These are phyloP conservation scores for Backusella luteola DNA, from an alignment of 192 early-diverging fungal species.

Conservation along the genomic window DNA sequence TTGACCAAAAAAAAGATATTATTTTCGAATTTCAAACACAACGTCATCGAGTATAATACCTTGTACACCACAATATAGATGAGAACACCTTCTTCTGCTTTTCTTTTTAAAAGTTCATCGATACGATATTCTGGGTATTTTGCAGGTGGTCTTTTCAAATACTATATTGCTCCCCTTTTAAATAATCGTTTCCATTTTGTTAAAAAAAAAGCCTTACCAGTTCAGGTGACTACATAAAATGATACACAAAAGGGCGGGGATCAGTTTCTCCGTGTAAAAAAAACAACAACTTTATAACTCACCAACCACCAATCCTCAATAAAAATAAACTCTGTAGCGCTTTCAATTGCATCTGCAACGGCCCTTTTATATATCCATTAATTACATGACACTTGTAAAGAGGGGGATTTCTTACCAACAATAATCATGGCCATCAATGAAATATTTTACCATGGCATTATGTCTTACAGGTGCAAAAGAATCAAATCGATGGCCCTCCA, in stretches of 20 bases:
- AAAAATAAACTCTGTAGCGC: conserved; percentile 62
- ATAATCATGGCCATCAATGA: conserved; percentile 79
- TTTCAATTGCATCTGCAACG: conserved; percentile 66
- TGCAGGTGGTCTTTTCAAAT: conserved; percentile 68
- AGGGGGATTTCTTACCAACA: conserved; percentile 40
- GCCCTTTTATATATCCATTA: conserved; percentile 33
- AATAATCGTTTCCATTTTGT: too few relatives aligned
- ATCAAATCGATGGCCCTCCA: conserved; percentile 54
- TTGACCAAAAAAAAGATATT: not conserved
- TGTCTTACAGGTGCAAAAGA: conserved; percentile 77
- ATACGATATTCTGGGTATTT: conserved; percentile 77
- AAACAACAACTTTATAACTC: conserved; percentile 1
- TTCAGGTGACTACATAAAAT: conserved; percentile 19
- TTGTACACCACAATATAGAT: conserved; percentile 89
- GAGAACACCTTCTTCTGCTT: conserved; percentile 82
- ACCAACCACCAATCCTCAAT: conserved; percentile 87
- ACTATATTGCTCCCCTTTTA: conserved; percentile 34
- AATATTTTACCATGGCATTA: conserved; percentile 62
- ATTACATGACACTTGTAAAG: not conserved
- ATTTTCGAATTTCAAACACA: not conserved
- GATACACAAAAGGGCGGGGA: conserved; percentile 12
- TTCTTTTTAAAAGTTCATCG: conserved; percentile 75
- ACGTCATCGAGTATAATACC: conserved; percentile 10
- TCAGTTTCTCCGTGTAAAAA: conserved; percentile 1
- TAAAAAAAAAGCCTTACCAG: conserved; percentile 19